Evolutionary conservation across 495 filamentous ascomycete species (phyloP).

Genomic region (Aspergillus cavernicola): DNA sequence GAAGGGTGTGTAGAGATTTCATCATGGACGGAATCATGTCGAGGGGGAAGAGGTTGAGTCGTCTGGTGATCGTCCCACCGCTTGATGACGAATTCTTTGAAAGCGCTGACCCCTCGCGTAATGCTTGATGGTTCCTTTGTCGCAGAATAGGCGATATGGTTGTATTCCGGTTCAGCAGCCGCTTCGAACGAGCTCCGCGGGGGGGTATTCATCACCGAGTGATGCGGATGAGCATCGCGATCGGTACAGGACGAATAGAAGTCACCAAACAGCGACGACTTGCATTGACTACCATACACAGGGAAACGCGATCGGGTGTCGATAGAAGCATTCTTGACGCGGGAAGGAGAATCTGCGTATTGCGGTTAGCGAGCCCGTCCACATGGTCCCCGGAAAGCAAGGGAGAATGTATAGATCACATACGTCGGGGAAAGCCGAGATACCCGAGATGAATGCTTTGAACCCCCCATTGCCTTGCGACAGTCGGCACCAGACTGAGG

Average conservation of each 20-base stretch:
- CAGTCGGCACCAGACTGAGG: slow-evolving; percentile 34
- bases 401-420: slow-evolving; percentile 8
- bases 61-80: slow-evolving; percentile 31
- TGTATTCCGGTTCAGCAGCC: slow-evolving; percentile 20
- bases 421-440: slow-evolving; percentile 30
- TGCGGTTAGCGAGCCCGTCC: not conserved
- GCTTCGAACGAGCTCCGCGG: slow-evolving; percentile 20
- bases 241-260: slow-evolving; percentile 10
- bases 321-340: slow-evolving; percentile 16
- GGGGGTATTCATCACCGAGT: slow-evolving; percentile 9
- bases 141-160: slow-evolving; percentile 17
- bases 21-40: slow-evolving; percentile 11
- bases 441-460: slow-evolving; percentile 30
- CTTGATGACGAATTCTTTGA: slow-evolving; percentile 32
- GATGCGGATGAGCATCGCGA: slow-evolving; percentile 9
- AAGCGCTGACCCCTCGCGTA: slow-evolving; percentile 31
- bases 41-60: slow-evolving; percentile 23
- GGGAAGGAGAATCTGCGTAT: slow-evolving; percentile 12
- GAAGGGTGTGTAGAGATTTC: slow-evolving; percentile 11
- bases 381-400: not conserved
- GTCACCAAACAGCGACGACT: slow-evolving; percentile 16
- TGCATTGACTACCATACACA: slow-evolving; percentile 8
- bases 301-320: slow-evolving; percentile 14
- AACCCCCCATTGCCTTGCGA: slow-evolving; percentile 29
- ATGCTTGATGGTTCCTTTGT: slow-evolving; percentile 28